phyloP scores from a whole-genome alignment of 2,329 filamentous ascomycete genomes.

The Rhinocladiella mackenziei region DNA sequence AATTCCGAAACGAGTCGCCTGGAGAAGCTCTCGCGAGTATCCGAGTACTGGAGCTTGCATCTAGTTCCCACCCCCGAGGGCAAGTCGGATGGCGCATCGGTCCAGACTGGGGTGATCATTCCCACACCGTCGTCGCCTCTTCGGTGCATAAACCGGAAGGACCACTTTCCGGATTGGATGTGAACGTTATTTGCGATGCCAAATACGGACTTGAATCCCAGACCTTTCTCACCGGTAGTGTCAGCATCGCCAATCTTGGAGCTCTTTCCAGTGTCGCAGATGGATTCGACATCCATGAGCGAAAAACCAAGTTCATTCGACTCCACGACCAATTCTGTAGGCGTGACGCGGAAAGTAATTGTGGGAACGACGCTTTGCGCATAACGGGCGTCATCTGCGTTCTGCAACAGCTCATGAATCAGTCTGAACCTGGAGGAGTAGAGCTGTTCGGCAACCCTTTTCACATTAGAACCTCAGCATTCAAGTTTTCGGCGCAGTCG shows the following conservation, averaged over 20 bases:
- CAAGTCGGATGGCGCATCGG: constrained; percentile 1
- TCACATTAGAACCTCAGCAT: constrained; percentile 2
- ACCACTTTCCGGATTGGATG: constrained; percentile 21
- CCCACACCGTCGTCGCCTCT: constrained; percentile 15
- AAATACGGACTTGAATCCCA: constrained; percentile 40
- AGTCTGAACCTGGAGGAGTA: constrained; percentile 18
- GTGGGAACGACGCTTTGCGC: constrained; percentile 3
- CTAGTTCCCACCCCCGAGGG: constrained; percentile 10
- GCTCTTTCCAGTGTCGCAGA: constrained; percentile 38
- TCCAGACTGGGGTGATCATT: constrained; percentile 23
- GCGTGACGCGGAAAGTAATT: constrained; percentile 15
- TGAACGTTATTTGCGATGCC: constrained; percentile 30
- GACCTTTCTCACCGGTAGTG: constrained; percentile 36
- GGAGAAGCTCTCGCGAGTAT: constrained; percentile 1
- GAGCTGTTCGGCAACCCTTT: constrained; percentile 16
- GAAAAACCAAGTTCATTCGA: constrained; percentile 43
- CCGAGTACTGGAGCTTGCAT: constrained; percentile 12
- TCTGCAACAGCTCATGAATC: constrained; percentile 33
- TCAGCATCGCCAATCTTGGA: constrained; percentile 33
- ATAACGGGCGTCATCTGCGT: constrained; percentile 38
- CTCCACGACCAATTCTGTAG: constrained; percentile 11
- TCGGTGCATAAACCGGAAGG: constrained; percentile 26
- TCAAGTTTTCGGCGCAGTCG: not conserved
- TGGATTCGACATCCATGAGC: constrained; percentile 35
- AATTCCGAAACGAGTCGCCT: constrained; percentile 10